Percentiles rank a stretch among this genome's conserved stretches.
These are phyloP conservation scores for Trypanosoma platydactyli DNA, from an alignment of 208 protist species.

Conservation along the genomic window DNA sequence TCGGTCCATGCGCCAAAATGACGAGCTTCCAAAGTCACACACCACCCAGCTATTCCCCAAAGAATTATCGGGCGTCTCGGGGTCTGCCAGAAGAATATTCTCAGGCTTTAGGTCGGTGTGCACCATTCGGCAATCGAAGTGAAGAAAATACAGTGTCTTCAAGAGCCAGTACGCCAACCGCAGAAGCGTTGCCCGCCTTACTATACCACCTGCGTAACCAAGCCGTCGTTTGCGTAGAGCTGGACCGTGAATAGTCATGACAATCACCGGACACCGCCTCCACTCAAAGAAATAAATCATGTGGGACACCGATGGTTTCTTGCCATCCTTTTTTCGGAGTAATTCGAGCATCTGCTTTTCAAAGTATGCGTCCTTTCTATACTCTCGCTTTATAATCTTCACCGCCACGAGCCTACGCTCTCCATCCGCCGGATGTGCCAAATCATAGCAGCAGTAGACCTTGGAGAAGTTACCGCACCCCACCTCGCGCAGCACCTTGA, in stretches of 20 bases:
- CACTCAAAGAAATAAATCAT: constrained; percentile 83
- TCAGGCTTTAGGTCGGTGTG: constrained; percentile 97
- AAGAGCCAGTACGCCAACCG: constrained; percentile 72
- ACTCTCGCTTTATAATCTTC: constrained; percentile 86
- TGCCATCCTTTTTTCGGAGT: constrained; percentile 48
- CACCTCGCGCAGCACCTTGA: constrained; percentile 61
- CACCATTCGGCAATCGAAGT: constrained; percentile 88
- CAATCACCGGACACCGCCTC: constrained; percentile 68
- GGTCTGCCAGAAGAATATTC: constrained; percentile 93
- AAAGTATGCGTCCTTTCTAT: constrained; percentile 73
- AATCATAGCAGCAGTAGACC: constrained; percentile 69
- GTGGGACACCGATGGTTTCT: constrained; percentile 43
- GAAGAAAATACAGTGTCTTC: constrained; percentile 75
- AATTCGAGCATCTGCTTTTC: constrained; percentile 77
- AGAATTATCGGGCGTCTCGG: constrained; percentile 37
- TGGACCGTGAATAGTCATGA: constrained; percentile 79
- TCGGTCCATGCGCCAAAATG: constrained; percentile 62
- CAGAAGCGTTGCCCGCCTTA: constrained; percentile 54
- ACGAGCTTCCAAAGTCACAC: constrained; percentile 90
- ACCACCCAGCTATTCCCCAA: constrained; percentile 71
- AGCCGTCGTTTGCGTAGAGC: constrained; percentile 67
- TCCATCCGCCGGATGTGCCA: constrained; percentile 14
- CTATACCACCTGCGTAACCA: constrained; percentile 57
- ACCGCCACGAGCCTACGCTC: constrained; percentile 49
- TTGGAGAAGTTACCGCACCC: constrained; percentile 86